A percentile compares a stretch with the other conserved stretches of the same genome.
phyloP scores from a whole-genome alignment of 129 eudicot species.

The Flaveria robusta region DNA sequence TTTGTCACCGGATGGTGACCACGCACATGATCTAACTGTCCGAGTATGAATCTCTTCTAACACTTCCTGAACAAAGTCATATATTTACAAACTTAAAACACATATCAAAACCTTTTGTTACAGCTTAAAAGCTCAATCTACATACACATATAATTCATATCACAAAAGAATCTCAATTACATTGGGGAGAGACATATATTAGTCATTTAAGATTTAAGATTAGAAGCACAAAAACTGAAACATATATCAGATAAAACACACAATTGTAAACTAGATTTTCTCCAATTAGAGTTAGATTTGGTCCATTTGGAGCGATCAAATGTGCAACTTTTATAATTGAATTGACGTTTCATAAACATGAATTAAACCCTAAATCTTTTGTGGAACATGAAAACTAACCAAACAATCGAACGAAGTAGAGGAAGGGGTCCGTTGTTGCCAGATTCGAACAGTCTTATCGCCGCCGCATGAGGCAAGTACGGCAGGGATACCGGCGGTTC shows the following conservation, averaged over 20 bases:
- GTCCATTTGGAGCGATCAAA: no score
- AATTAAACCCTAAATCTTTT: no score
- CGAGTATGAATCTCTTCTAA: conserved; percentile 83
- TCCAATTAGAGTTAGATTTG: no score
- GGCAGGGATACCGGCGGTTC: conserved; percentile 59
- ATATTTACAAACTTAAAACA: not conserved
- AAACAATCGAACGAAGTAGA: conserved; percentile 68
- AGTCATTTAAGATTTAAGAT: conserved; percentile 10
- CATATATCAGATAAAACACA: no score
- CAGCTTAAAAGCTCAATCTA: not conserved
- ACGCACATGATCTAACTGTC: conserved; percentile 89
- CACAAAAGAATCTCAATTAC: not conserved
- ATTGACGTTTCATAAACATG: no score
- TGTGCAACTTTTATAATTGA: no score
- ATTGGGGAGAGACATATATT: not conserved
- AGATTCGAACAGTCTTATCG: conserved; percentile 80
- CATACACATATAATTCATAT: not conserved
- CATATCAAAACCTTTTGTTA: not conserved
- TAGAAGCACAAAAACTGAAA: conserved; percentile 10
- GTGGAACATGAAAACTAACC: no score
- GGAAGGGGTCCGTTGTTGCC: conserved; percentile 64
- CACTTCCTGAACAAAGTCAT: conserved; percentile 58
- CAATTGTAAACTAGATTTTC: no score
- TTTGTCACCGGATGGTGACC: conserved; percentile 88
- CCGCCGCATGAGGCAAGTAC: conserved; percentile 89